A percentile compares a stretch with the other conserved stretches of the same genome.
phyloP scores from a whole-genome alignment of 106 monocot genomes.

The Amphibolis antarctica region DNA sequence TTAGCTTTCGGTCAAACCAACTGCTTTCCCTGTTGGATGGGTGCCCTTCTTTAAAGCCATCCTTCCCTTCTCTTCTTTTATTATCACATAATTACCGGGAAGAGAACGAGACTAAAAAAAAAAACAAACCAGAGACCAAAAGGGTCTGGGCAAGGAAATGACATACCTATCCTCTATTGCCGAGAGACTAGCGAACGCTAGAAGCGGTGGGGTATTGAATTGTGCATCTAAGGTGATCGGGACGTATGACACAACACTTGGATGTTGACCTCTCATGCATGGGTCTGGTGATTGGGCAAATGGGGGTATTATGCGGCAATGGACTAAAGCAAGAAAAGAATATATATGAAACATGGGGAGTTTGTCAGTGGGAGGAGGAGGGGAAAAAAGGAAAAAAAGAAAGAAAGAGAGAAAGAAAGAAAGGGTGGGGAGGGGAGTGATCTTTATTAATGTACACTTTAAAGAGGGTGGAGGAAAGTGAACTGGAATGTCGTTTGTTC shows the following conservation, averaged over 20 bases:
- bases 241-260: conserved; percentile 25
- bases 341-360: conserved; percentile 18
- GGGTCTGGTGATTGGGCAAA: conserved; percentile 2
- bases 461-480: background rate
- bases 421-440: background rate
- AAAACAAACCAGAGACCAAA: background rate
- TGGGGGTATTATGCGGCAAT: conserved; percentile 1
- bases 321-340: background rate
- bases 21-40: conserved; percentile 3
- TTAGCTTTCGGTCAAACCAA: conserved; percentile 2
- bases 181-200: background rate
- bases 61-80: conserved; percentile 2
- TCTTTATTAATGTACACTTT: too few relatives aligned
- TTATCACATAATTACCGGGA: background rate
- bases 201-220: background rate
- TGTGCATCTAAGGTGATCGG: conserved; percentile 20
- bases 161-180: background rate
- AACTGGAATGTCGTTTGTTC: conserved; percentile 20
- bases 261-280: conserved; percentile 39
- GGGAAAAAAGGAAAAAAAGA: too few relatives aligned
- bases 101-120: conserved; percentile 12
- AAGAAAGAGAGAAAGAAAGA: background rate
- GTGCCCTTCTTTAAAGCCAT: background rate
- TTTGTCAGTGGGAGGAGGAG: background rate
- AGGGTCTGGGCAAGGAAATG: background rate